These are phyloP conservation scores for Neurospora intermedia DNA, from an alignment of 495 filamentous ascomycete species.

Conservation along the genomic window DNA sequence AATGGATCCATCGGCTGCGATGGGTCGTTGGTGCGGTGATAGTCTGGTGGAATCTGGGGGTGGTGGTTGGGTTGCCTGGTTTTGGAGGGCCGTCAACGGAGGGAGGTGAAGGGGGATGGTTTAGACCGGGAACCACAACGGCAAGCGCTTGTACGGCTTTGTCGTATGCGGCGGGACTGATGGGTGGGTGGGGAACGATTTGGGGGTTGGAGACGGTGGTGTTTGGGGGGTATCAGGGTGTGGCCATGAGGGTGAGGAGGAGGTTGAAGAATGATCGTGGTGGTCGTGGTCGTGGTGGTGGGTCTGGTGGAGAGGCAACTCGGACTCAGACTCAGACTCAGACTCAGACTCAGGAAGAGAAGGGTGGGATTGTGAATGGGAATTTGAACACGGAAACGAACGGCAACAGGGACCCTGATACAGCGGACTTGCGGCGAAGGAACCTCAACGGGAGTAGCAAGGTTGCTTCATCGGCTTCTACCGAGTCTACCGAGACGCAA, in stretches of 20 bases:
- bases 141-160: constrained; percentile 46
- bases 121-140: constrained; percentile 18
- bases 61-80: constrained; percentile 20
- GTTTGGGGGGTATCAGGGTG: constrained; percentile 52
- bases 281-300: too few species aligned
- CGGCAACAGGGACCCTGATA: neutral
- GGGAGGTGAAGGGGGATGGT: neutral
- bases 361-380: too few species aligned
- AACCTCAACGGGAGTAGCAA: neutral
- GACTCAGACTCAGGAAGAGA: too few species aligned
- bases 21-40: constrained; percentile 41
- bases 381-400: too few species aligned
- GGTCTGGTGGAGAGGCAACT: too few species aligned
- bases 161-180: constrained; percentile 58
- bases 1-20: constrained; percentile 36
- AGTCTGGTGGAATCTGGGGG: constrained; percentile 24
- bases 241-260: constrained; percentile 49
- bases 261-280: too few species aligned
- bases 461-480: neutral
- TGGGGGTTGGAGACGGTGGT: constrained; percentile 54
- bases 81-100: neutral
- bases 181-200: constrained; percentile 54
- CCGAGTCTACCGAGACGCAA: neutral
- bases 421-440: neutral
- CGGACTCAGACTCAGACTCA: too few species aligned